phyloP scores from a whole-genome alignment of 75 land plant genomes.

The Sequoia sempervirens region DNA sequence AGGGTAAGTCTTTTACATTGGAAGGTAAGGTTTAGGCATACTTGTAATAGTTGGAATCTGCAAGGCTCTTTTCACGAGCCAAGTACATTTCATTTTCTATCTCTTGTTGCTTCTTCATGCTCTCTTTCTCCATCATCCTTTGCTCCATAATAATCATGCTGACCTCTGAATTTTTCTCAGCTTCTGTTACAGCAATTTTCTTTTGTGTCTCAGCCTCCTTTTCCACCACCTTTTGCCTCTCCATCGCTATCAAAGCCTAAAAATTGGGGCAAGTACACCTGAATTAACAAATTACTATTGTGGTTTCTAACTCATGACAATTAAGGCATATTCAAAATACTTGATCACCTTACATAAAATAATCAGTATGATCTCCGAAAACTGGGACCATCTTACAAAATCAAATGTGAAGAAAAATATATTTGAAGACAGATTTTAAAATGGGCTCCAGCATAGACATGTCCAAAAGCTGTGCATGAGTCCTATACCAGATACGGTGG shows the following conservation, averaged over 20 bases:
- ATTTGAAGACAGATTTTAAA: neutral
- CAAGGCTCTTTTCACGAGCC: conserved; percentile 70
- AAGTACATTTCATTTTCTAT: conserved; percentile 84
- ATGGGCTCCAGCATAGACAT: neutral
- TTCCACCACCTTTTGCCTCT: conserved; percentile 90
- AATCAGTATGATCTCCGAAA: neutral
- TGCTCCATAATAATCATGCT: conserved; percentile 90
- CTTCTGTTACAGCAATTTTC: conserved; percentile 90
- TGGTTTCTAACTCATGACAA: neutral
- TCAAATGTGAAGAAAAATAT: neutral
- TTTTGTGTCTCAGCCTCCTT: conserved; percentile 94
- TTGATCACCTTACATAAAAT: neutral
- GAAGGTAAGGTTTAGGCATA: conserved; percentile 1
- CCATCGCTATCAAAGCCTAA: conserved; percentile 85
- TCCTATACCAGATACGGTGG: neutral
- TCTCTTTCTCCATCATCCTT: conserved; percentile 87
- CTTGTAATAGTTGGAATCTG: conserved; percentile 89
- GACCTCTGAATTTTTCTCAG: conserved; percentile 90
- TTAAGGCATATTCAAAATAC: neutral
- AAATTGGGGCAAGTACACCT: neutral
- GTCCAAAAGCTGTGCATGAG: neutral
- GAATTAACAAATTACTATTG: neutral
- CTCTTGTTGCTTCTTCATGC: conserved; percentile 57
- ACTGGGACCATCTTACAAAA: neutral
- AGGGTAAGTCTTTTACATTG: neutral